phyloP scores from a whole-genome alignment of 1,284 basidiomycete species.

The Fomitopsis pinicola region DNA sequence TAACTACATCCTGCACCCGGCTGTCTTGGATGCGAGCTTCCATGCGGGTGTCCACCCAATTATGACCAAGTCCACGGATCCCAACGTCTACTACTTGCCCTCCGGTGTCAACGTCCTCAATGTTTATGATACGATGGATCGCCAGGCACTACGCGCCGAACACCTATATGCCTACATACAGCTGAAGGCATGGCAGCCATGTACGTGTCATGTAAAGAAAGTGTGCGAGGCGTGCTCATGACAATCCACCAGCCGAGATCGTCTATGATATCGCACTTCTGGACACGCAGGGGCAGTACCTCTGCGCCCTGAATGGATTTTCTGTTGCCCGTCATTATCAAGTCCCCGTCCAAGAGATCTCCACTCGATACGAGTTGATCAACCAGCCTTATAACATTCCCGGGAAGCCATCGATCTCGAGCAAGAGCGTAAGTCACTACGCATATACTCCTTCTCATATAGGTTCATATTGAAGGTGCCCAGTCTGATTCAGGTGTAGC shows the following conservation, averaged over 20 bases:
- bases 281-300: background rate
- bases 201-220: too few relatives aligned
- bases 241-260: background rate
- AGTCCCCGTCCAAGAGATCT: background rate
- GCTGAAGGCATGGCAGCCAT: too few relatives aligned
- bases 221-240: background rate
- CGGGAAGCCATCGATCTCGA: background rate
- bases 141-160: background rate
- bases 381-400: background rate
- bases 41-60: constrained; percentile 26
- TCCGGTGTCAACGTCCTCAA: constrained; percentile 10
- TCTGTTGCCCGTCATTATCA: background rate
- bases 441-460: background rate
- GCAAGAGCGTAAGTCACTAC: background rate
- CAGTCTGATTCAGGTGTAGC: too few relatives aligned
- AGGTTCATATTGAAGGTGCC: background rate
- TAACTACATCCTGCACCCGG: constrained; percentile 31
- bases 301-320: background rate
- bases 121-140: background rate
- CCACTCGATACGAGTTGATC: background rate
- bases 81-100: constrained; percentile 28
- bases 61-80: constrained; percentile 21
- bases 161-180: too few relatives aligned
- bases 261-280: background rate
- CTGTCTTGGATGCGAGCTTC: constrained; percentile 32